Percentiles rank a stretch among this genome's conserved stretches.
These are phyloP conservation scores for Boletus sp. DNA, from an alignment of 768 basidiomycete genomes.

Conservation along the genomic window DNA sequence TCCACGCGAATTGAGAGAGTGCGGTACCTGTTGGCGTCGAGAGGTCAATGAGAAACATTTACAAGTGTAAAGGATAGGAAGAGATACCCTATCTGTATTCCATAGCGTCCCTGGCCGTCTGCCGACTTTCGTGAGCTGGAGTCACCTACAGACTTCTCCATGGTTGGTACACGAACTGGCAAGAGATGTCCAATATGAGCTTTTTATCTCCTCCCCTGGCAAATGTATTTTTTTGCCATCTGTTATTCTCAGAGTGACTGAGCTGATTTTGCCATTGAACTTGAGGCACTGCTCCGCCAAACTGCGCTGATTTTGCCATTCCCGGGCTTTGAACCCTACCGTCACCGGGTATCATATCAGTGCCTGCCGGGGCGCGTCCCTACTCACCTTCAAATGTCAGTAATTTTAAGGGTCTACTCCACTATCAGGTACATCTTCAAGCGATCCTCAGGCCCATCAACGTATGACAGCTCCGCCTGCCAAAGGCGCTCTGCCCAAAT, in stretches of 20 bases:
- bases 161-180: conserved; percentile 1
- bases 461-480: not conserved
- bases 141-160: conserved; percentile 19
- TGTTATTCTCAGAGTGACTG: not conserved
- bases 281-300: not conserved
- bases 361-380: not conserved
- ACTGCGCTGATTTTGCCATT: conserved; percentile 32
- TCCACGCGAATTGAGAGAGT: conserved; percentile 47
- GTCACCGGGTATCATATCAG: not conserved
- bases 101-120: conserved; percentile 23
- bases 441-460: not conserved
- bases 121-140: conserved; percentile 12
- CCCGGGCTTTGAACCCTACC: not conserved
- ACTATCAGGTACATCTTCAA: too few species aligned
- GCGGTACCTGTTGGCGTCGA: conserved; percentile 32
- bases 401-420: not conserved
- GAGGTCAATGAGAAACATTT: not conserved
- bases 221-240: not conserved
- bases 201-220: conserved; percentile 13
- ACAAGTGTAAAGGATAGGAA: not conserved
- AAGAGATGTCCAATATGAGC: too few species aligned
- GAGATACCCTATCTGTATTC: conserved; percentile 32
- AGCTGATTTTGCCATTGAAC: conserved; percentile 29
- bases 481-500: not conserved
- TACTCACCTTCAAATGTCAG: conserved; percentile 1